These are phyloP conservation scores for Nothophytophthora sp. DNA, from an alignment of 352 stramenopile genomes.

Conservation along the genomic window DNA sequence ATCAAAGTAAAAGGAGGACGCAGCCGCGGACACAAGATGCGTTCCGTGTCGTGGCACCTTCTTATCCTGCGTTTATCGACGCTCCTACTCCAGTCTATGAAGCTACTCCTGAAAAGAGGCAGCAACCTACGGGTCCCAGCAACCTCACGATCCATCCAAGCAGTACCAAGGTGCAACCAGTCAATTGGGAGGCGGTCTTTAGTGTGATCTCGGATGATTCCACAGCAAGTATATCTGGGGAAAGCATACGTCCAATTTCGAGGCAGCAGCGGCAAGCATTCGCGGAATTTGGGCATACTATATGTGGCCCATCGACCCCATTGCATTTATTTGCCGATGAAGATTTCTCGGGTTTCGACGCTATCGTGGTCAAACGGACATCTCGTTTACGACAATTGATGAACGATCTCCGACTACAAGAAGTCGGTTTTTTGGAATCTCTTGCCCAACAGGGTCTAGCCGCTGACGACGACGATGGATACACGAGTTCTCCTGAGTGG, in stretches of 20 bases:
- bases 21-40: slow-evolving; percentile 12
- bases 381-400: slow-evolving; percentile 29
- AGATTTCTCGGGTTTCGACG: slow-evolving; percentile 10
- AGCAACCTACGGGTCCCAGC: slow-evolving; percentile 1
- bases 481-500: slow-evolving; percentile 29
- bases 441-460: slow-evolving; percentile 15
- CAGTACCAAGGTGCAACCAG: not conserved
- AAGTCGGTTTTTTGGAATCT: slow-evolving; percentile 29
- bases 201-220: slow-evolving; percentile 16
- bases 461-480: slow-evolving; percentile 13
- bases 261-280: slow-evolving; percentile 11
- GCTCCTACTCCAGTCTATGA: slow-evolving; percentile 17
- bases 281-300: slow-evolving; percentile 18
- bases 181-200: slow-evolving; percentile 33
- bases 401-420: slow-evolving; percentile 32
- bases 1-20: slow-evolving; percentile 14
- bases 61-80: not conserved
- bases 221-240: not conserved
- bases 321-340: slow-evolving; percentile 8
- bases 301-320: slow-evolving; percentile 10
- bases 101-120: slow-evolving; percentile 8
- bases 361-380: slow-evolving; percentile 3
- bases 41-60: not conserved
- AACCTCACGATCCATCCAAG: slow-evolving; percentile 3
- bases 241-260: slow-evolving; percentile 9